Evolutionary conservation across 2,329 filamentous ascomycete genomes (phyloP), one percentile per base, ranked within the genome.

Genomic region (Aaosphaeria arxii): DNA sequence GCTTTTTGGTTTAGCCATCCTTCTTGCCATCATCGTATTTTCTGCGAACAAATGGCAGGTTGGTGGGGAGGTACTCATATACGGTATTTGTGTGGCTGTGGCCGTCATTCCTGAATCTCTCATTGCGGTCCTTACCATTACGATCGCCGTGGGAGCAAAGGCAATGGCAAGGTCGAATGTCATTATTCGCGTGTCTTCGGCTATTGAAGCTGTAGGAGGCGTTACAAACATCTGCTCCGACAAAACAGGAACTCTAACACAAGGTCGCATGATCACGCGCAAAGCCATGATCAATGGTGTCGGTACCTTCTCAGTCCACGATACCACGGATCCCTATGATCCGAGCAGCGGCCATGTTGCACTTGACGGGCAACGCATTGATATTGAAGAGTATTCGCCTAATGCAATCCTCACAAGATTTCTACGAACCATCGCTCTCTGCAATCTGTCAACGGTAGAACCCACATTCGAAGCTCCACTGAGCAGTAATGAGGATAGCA

Each of bases 1-100:
- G 4, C 81, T 95, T 2, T 95, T 95, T 62, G 84, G 78, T 42
- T 80, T 90, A 44, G 91, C 86, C 2, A 79, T 89, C 9, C 59
- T 88, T 29, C 86, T 85, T 52, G 85, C 85, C 6, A 80, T 89
- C 55, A 82, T 89, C 56, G 85, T 88, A 36, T 77, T 87, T 41
- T 85, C 75, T 5, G 81, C 85, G 46, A 88, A 86, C 66, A 67
- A 67, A 54, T 72, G 62, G 58, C 51, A 70, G 24, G 54, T 71
- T 30, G 61, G 61, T 30, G 66, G 71, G 40, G 74, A 77, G 50
- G 73, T 74, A 9, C 59, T 76, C 32, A 76, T 77, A 53, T 77
- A 77, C 46, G 74, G 72, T 49, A 74, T 77, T 49, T 74, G 72
- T 57, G 72, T 74, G 30, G 74, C 72, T 11, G 71, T 76, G 9